Evolutionary conservation across 768 basidiomycete genomes (phyloP).

Genomic region (Podaxis sp.): DNA sequence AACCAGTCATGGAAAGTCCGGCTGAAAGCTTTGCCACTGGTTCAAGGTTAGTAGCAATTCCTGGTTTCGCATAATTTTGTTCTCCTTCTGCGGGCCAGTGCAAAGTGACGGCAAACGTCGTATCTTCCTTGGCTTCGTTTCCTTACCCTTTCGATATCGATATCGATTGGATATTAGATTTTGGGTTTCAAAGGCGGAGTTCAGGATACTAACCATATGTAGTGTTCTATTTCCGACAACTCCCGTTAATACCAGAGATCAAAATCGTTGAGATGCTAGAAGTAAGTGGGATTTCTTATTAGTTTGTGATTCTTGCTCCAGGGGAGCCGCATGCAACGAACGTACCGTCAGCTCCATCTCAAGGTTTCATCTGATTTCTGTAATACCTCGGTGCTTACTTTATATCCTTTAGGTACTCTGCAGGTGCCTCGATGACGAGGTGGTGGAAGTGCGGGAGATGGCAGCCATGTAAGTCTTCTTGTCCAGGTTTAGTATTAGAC

Average conservation of each 20-base stretch:
- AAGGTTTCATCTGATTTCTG: background rate
- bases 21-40: conserved; percentile 79
- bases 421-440: conserved; percentile 80
- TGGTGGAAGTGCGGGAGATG: conserved; percentile 89
- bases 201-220: conserved; percentile 1
- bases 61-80: background rate
- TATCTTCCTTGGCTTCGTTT: background rate
- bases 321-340: background rate
- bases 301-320: conserved; percentile 12
- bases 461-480: conserved; percentile 64
- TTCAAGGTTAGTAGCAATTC: conserved; percentile 54
- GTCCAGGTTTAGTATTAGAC: background rate
- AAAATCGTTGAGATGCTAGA: conserved; percentile 81
- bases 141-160: background rate
- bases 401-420: conserved; percentile 59
- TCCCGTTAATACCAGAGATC: conserved; percentile 73
- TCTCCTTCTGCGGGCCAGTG: background rate
- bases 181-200: background rate
- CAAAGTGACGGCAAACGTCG: background rate
- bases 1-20: conserved; percentile 83
- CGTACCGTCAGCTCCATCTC: background rate
- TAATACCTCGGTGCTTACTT: background rate
- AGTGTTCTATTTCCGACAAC: conserved; percentile 89
- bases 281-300: conserved; percentile 31
- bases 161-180: conserved; percentile 8